phyloP scores from a whole-genome alignment of 805 yeast species.

The Kregervanrija pseudodelftensis region DNA sequence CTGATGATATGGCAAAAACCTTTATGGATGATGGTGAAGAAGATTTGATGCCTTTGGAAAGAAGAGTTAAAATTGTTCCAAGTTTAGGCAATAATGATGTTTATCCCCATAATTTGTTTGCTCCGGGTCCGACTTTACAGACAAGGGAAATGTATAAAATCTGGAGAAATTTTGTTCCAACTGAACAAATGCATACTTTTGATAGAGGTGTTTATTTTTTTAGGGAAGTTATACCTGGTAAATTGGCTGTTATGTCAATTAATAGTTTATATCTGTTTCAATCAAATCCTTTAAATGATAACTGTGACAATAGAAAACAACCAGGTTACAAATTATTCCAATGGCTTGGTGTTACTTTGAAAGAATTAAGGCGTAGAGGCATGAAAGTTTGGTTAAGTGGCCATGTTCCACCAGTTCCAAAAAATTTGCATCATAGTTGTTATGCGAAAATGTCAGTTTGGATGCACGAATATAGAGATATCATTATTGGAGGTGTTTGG shows the following conservation, averaged over 20 bases:
- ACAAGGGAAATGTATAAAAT: constrained; percentile 69
- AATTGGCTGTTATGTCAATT: constrained; percentile 70
- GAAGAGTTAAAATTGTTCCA: constrained; percentile 48
- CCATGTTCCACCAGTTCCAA: constrained; percentile 82
- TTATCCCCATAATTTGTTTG: constrained; percentile 78
- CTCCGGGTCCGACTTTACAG: constrained; percentile 85
- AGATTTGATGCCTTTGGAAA: constrained; percentile 17
- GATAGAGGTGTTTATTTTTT: constrained; percentile 69
- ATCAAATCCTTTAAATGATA: constrained; percentile 75
- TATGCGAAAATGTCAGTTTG: constrained; percentile 71
- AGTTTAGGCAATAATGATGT: constrained; percentile 83
- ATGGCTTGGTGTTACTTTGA: constrained; percentile 71
- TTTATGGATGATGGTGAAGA: constrained; percentile 43
- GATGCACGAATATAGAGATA: constrained; percentile 77
- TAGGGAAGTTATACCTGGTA: constrained; percentile 71
- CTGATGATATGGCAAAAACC: constrained; percentile 42
- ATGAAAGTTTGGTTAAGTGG: constrained; percentile 87
- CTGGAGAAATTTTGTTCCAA: constrained; percentile 71
- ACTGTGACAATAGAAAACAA: constrained; percentile 62
- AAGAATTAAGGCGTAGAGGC: constrained; percentile 62
- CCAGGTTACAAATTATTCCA: constrained; percentile 74
- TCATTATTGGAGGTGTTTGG: constrained; percentile 73
- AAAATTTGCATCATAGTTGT: constrained; percentile 69
- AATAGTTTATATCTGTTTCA: constrained; percentile 72
- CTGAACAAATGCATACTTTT: constrained; percentile 68